These are phyloP conservation scores for Ceratocystis alfenasii DNA, from an alignment of 2,329 filamentous ascomycete species.

Conservation along the genomic window DNA sequence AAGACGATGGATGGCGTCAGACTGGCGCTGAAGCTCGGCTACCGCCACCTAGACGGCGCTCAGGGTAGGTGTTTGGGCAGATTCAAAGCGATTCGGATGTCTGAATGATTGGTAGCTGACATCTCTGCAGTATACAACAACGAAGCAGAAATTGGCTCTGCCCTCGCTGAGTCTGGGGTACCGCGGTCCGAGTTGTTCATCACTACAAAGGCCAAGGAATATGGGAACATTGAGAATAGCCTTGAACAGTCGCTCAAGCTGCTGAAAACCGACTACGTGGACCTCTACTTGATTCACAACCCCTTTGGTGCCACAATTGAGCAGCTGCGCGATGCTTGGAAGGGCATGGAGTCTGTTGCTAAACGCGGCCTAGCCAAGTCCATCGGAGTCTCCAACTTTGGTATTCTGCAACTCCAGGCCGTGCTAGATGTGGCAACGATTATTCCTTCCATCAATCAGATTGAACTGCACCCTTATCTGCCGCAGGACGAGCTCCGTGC, in stretches of 20 bases:
- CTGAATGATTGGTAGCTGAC: not conserved
- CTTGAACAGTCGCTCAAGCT: constrained; percentile 39
- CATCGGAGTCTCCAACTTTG: constrained; percentile 44
- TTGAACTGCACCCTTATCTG: constrained; percentile 57
- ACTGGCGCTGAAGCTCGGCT: constrained; percentile 14
- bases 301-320: constrained; percentile 23
- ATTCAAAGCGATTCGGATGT: too few relatives aligned
- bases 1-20: constrained; percentile 16
- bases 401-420: constrained; percentile 32
- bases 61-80: constrained; percentile 5
- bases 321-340: constrained; percentile 26
- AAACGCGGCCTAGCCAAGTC: constrained; percentile 32
- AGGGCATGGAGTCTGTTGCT: constrained; percentile 33
- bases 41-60: constrained; percentile 16
- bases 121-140: constrained; percentile 32
- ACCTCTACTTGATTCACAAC: constrained; percentile 42
- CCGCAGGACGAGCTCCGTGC: constrained; percentile 47
- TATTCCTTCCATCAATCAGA: constrained; percentile 52
- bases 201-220: constrained; percentile 45
- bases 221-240: constrained; percentile 35
- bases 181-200: constrained; percentile 36
- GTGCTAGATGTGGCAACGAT: constrained; percentile 40
- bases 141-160: constrained; percentile 34
- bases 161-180: constrained; percentile 33
- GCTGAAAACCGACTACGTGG: constrained; percentile 41